Base-by-base conservation (phyloP, 192 early-diverging fungal species). In the Lobosporangium transversale region DNA sequence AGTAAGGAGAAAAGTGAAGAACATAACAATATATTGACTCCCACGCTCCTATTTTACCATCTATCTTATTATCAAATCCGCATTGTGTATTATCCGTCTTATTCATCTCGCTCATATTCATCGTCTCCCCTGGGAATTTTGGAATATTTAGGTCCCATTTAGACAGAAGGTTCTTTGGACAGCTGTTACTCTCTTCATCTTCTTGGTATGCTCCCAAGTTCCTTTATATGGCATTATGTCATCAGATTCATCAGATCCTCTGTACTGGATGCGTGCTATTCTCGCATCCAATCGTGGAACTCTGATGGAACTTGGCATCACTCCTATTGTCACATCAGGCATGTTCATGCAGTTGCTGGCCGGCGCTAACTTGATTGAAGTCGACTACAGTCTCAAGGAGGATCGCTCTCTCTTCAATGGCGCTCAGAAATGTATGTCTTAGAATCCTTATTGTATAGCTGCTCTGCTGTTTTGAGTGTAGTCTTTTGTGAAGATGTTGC, bases 321-420 rank as follows among this genome's bases (percentile, higher is more conserved):
- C 97, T 23, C 98, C 98, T 30, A 95, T 99, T 76, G 93, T 99
- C 51, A 98, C 98, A 14, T 98, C 97, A 10, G 97, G 98, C 37
- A 99, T 99, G 98, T 99, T 99, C 68, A 99, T 99, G 98, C 98
- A 99, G 86, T 82, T 99, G 62, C 84, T 99, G 51, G 96, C 97
- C 12, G 98, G 98, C 55, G 97, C 96, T 58, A 94, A 97, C 80
- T 89, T 99, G 58, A 98, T 99, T 66, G 95, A 98, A 62, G 98
- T 99, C 23, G 98, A 99, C 78, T 97, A 98, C 80, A 94, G 90
- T 50, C 85, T 99, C 73, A 96, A 98, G 82, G 97, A 98, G 79
- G 98, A 99, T 86, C 90, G 97, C 45, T 95, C 97, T 36, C 87
- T 99, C 62, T 99, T 99, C 78, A 94, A 92, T 79, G 98, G 97